A percentile compares a stretch with the other conserved stretches of the same genome.
Conservation (phyloP, 208 protist species). For the Leishmania turanica region DNA sequence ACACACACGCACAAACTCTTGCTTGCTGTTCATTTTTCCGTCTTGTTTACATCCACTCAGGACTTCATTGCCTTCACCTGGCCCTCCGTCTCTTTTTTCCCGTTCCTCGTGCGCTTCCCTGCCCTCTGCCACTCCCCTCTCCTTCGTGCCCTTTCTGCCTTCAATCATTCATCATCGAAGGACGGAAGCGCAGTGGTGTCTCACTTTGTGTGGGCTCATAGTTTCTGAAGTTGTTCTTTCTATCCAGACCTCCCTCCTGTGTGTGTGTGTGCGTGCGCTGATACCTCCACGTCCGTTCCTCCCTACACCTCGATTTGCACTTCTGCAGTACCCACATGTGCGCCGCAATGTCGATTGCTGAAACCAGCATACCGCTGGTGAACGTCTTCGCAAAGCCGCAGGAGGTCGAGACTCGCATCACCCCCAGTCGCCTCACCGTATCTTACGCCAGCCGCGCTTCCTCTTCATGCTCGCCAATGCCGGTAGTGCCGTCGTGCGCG, state of each 20-base stretch:
- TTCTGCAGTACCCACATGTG: conserved; percentile 15
- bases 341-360: neutral
- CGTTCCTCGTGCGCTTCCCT: neutral
- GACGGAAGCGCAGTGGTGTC: neutral
- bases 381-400: conserved; percentile 8
- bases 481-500: neutral
- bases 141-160: neutral
- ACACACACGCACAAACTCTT: neutral
- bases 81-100: neutral
- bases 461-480: neutral
- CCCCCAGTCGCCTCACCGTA: conserved; percentile 51
- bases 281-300: neutral
- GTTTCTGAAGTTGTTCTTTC: neutral
- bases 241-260: neutral
- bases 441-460: conserved; percentile 43
- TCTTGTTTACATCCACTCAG: neutral
- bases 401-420: neutral
- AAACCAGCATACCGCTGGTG: conserved; percentile 9
- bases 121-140: neutral
- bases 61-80: neutral
- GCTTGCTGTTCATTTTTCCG: neutral
- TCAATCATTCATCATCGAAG: neutral
- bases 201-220: neutral
- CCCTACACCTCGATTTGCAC: neutral
- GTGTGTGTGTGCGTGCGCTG: neutral